Conservation (phyloP, 2,329 filamentous ascomycete species). For the Ascochyta viciae-villosae region DNA sequence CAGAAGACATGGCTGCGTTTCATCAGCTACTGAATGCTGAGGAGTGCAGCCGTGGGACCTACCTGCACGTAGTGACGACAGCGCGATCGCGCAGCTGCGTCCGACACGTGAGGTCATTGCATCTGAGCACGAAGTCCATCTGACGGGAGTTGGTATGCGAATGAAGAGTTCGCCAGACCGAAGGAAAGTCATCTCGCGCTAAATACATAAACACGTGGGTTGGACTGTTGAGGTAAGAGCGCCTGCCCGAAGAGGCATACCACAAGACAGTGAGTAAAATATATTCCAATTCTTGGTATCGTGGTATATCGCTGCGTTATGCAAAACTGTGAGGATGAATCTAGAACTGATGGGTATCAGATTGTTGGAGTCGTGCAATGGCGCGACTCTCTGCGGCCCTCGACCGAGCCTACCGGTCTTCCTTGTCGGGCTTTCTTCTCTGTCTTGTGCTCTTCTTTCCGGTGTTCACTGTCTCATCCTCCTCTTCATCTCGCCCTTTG, state of each 20-base stretch:
- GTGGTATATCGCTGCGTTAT: conserved; percentile 34
- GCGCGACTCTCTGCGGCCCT: background rate
- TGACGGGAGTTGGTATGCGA: background rate
- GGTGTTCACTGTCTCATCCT: conserved; percentile 63
- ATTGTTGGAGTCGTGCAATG: background rate
- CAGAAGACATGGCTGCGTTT: conserved; percentile 79
- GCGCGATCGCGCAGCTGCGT: conserved; percentile 72
- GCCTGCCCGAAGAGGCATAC: background rate
- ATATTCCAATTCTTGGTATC: conserved; percentile 17
- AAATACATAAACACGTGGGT: conserved; percentile 19
- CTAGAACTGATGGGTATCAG: background rate
- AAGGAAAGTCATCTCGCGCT: conserved; percentile 9
- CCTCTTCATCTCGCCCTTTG: conserved; percentile 85
- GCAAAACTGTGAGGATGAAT: conserved; percentile 11
- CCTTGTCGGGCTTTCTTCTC: conserved; percentile 46
- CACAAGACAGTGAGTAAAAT: background rate
- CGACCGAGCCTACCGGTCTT: conserved; percentile 37
- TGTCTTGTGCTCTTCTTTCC: conserved; percentile 59
- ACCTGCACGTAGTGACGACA: conserved; percentile 91
- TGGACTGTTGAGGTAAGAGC: conserved; percentile 22
- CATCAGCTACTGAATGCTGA: conserved; percentile 45
- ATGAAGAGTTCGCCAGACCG: background rate
- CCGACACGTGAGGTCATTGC: conserved; percentile 82
- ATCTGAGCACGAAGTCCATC: conserved; percentile 79
- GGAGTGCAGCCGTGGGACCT: conserved; percentile 27